These are phyloP conservation scores for Anethum foeniculum DNA, from an alignment of 140 eudicot genomes.

Conservation along the genomic window DNA sequence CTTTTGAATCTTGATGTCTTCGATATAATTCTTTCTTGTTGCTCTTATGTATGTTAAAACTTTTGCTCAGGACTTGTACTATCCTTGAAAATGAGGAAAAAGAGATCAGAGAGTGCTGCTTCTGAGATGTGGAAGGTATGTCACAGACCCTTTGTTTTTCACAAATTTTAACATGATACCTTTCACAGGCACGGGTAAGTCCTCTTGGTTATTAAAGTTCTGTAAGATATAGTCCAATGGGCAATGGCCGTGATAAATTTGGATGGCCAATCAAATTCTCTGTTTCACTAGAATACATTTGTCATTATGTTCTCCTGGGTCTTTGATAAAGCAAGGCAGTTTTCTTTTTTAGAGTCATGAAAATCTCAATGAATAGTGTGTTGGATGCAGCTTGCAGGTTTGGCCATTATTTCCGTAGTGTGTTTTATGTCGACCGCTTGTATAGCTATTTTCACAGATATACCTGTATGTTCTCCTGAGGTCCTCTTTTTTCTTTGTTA, in stretches of 20 bases:
- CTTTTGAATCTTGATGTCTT: neutral
- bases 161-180: neutral
- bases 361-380: neutral
- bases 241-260: neutral
- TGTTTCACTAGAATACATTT: neutral
- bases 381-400: constrained; percentile 61
- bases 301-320: neutral
- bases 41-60: neutral
- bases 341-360: neutral
- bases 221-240: neutral
- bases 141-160: neutral
- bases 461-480: constrained; percentile 42
- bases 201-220: neutral
- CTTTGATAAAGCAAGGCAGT: constrained; percentile 13
- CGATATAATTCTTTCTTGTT: neutral
- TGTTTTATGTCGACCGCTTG: constrained; percentile 74
- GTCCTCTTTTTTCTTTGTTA: neutral
- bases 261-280: neutral
- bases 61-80: constrained; percentile 47
- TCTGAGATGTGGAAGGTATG: constrained; percentile 92
- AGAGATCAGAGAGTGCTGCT: constrained; percentile 82
- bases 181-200: neutral
- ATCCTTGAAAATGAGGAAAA: constrained; percentile 86
- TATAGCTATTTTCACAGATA: constrained; percentile 65
- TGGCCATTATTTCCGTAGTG: constrained; percentile 70